Evolutionary conservation across 768 basidiomycete genomes (phyloP), one percentile per base, ranked within the genome.

Genomic region (Glaciozyma antarctica): DNA sequence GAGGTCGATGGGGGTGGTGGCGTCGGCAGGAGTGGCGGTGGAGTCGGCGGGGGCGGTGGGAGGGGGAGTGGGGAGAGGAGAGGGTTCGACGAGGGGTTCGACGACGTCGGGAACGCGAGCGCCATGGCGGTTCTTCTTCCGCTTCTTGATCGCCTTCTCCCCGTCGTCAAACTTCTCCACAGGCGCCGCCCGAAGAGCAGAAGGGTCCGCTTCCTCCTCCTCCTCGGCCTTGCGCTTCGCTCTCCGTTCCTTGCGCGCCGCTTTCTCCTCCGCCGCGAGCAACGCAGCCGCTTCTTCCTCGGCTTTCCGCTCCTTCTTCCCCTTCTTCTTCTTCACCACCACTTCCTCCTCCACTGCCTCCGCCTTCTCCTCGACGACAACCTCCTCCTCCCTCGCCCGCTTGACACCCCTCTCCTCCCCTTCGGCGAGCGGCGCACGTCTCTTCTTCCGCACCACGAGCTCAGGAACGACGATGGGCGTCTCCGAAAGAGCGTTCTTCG

Each of bases 381-480:
- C 52, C 6, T 17, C 28, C 7, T 10, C 28, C 24, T 43, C 53
- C 32, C 26, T 26, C 24, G 8, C 43, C 16, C 57, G n/a, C 26
- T 17, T n/a, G 24, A 32, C 26, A 43, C 41, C 44, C n/a, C 30
- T 28, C 60, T 61, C 43, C 51, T 53, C 19, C 17, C 24, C 15
- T 6, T 28, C 47, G 30, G 38, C 34, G 2, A 41, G 13, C 16
- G 21, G n/a, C 49, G 28, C 60, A 8, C 32, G 38, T 34, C 26
- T 21, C 43, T 28, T 38, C 21, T 55, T 43, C 19, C 19, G 7
- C n/a, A 63, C 19, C 17, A 41, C 26, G 5, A 38, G 49, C 2
- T 26, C 16, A 32, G 47, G 51, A 13, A 64, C 60, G n/a, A 64
- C 48, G 44, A 65, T 63, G 17, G 58, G 66, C n/a, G 30, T 30